Evolutionary conservation across 371 early-diverging fungal genomes (phyloP).

Genomic region (Scutellospora calospora): DNA sequence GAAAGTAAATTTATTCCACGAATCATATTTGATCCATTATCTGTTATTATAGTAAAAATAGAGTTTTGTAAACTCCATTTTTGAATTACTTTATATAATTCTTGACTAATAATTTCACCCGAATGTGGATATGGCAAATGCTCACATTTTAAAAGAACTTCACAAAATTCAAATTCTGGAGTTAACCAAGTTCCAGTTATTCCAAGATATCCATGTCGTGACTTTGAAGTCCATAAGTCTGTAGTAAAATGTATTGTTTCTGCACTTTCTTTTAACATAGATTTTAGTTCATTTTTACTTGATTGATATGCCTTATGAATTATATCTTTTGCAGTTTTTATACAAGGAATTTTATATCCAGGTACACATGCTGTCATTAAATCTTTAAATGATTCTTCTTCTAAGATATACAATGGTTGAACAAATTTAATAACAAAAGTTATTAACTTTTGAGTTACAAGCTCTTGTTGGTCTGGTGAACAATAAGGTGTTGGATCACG

Average conservation of each 20-base stretch:
- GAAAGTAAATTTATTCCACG: neutral
- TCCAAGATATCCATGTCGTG: neutral
- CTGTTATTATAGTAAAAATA: neutral
- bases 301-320: neutral
- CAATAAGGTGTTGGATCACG: neutral
- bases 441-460: neutral
- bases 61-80: neutral
- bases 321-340: neutral
- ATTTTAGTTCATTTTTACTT: neutral
- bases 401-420: neutral
- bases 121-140: conserved; percentile 2
- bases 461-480: neutral
- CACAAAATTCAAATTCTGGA: conserved; percentile 1
- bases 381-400: neutral
- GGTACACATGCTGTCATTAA: neutral
- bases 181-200: conserved; percentile 8
- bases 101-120: neutral
- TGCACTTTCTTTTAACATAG: neutral
- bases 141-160: neutral
- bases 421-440: conserved; percentile 15
- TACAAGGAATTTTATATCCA: neutral
- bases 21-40: neutral
- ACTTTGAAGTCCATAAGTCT: neutral
- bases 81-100: neutral
- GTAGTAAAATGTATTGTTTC: neutral